Base-by-base conservation (phyloP, 2,329 filamentous ascomycete species). In the Emericellopsis cladophorae region DNA sequence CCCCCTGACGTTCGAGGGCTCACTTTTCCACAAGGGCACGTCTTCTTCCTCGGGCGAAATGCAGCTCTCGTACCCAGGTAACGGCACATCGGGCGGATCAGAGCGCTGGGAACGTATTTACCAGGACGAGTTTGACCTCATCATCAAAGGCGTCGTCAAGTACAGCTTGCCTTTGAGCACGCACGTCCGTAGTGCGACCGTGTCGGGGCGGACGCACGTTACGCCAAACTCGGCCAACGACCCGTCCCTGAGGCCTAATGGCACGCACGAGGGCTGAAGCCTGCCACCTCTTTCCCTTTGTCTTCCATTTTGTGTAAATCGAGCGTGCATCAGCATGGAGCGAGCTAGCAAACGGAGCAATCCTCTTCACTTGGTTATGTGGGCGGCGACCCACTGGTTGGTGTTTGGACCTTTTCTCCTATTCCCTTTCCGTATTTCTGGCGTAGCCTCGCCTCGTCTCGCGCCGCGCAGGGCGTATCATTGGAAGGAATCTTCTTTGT, bases 21-120 rank as follows among this genome's bases (percentile, higher is more conserved):
- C 88, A 0, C 88, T 93, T 23, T 83, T 95, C 64, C 80, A 86
- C 46, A 79, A 81, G 48, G 72, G 76, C 23, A 64, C 72, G 11
- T 84, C 83, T 14, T 74, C 72, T 15, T 92, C 88, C 0, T 77
- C 83, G 5, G 90, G 88, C 24, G 84, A 92, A 53, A 76, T 98
- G 48, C 83, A 90, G 32, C 73, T 98, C 4, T 65, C 71, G 22
- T 79, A 82, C 42, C 92, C 92, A 0, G 89, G 90, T 4, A 98
- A 96, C 59, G 80, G 80, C 51, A 96, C 92, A 0, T 80, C 87
- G 35, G 84, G 84, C 33, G 92, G 90, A 8, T 81, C 81, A 2
- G 79, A 84, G 54, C 78, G 89, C 11, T 98, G 92, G 92, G 87
- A 94, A 56, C 76, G 79, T 44, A 89, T 96, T 37, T 70, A 95